Evolutionary conservation across 169 alveolate genomes (phyloP).

Genomic region (Cyclospora cayetanensis): DNA sequence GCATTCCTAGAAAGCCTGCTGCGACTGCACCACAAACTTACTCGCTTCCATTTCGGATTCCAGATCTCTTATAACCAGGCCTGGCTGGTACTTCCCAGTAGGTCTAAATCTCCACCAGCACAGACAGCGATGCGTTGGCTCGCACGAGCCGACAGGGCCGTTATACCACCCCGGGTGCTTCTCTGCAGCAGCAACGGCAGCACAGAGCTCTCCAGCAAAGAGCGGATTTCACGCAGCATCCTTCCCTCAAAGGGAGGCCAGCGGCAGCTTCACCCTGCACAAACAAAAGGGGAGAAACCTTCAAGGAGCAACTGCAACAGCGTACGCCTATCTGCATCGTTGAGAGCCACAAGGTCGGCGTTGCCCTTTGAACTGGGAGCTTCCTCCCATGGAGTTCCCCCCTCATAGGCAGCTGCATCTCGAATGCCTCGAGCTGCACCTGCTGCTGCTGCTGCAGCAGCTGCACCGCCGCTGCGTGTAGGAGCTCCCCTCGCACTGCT

Average conservation of each 20-base stretch:
- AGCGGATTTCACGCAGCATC: too few species aligned
- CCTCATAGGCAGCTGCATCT: slow-evolving; percentile 5
- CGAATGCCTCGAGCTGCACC: background rate
- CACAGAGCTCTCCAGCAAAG: too few species aligned
- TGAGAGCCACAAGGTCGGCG: slow-evolving; percentile 57
- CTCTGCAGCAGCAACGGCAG: slow-evolving; percentile 58
- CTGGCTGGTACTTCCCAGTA: slow-evolving; percentile 65
- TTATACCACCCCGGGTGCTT: slow-evolving; percentile 68
- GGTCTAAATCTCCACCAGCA: slow-evolving; percentile 73
- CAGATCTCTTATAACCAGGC: slow-evolving; percentile 55
- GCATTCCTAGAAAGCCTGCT: too few species aligned
- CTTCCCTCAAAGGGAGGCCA: too few species aligned
- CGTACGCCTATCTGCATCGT: slow-evolving; percentile 62
- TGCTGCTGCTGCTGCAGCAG: slow-evolving; percentile 42
- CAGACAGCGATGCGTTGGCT: slow-evolving; percentile 46
- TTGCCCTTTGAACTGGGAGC: slow-evolving; percentile 4
- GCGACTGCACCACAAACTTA: too few species aligned
- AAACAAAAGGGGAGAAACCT: too few species aligned
- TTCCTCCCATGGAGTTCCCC: slow-evolving; percentile 12
- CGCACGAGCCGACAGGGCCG: slow-evolving; percentile 30
- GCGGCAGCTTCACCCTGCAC: too few species aligned
- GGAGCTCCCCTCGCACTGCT: slow-evolving; percentile 33
- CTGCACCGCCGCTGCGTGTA: slow-evolving; percentile 21
- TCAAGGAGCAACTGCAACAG: slow-evolving; percentile 10
- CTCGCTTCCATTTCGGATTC: slow-evolving; percentile 51